Evolutionary conservation across 306 rosid genomes (phyloP), one percentile per base, ranked within the genome.

Genomic region (Nissolia schottii): DNA sequence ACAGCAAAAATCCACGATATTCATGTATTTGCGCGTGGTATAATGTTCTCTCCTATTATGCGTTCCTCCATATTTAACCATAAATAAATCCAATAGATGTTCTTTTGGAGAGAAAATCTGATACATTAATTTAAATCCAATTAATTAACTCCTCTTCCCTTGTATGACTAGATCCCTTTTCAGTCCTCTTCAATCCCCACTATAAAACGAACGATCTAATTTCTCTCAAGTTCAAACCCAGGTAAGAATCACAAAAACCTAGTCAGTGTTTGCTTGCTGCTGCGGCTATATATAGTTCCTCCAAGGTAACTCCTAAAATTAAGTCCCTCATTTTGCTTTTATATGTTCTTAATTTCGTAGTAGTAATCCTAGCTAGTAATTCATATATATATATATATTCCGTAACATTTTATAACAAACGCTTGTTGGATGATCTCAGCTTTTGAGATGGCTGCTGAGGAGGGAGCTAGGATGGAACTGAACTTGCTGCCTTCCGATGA

Each of bases 401-500:
- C n/a, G n/a, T n/a, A n/a, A n/a, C n/a, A n/a, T n/a, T n/a, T n/a
- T n/a, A n/a, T n/a, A n/a, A n/a, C n/a, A n/a, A n/a, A n/a, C n/a
- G n/a, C n/a, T n/a, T n/a, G n/a, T n/a, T n/a, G n/a, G n/a, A n/a
- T n/a, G n/a, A n/a, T n/a, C n/a, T n/a, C n/a, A n/a, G n/a, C n/a
- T n/a, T n/a, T n/a, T n/a, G n/a, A n/a, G n/a, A n/a, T n/a, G n/a
- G n/a, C n/a, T n/a, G n/a, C n/a, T n/a, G n/a, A n/a, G n/a, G n/a
- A n/a, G n/a, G n/a, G n/a, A n/a, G n/a, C n/a, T n/a, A n/a, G n/a
- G n/a, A n/a, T n/a, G n/a, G n/a, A n/a, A n/a, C n/a, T n/a, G n/a
- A n/a, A n/a, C n/a, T n/a, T n/a, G n/a, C n/a, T n/a, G n/a, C n/a
- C 87, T 34, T 51, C 55, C 3, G 66, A 64, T 62, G 73, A 49